Base-by-base conservation (phyloP, 768 basidiomycete genomes). In the Naganishia randhawae region DNA sequence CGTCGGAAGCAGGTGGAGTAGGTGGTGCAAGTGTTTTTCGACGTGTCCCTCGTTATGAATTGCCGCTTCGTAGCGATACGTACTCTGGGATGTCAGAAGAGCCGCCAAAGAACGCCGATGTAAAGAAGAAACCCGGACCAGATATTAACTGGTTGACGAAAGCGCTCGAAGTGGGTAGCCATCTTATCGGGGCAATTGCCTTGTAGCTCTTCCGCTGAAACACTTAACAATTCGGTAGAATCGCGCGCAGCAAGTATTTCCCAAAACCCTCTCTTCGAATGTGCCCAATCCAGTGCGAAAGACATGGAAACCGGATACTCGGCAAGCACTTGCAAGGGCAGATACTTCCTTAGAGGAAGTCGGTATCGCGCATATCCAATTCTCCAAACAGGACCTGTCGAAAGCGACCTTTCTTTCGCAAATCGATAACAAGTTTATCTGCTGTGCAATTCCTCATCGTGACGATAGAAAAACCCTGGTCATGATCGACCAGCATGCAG, bases 401-500 rank as follows among this genome's bases (percentile, higher is more conserved):
- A 74, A 78, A 31, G 88, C 88, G 29, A 76, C 76, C 62, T 84
- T 92, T 55, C 84, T 98, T 57, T 85, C 85, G 67, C 96, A 99
- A 76, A 86, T 98, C 51, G 96, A 98, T 78, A 80, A 82, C 69
- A 99, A 97, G 81, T 98, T 94, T 77, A 85, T 98, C 71, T 89
- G 87, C 32, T 93, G 92, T 77, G 10, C 41, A 1, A 29, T 67
- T 48, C 0, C 33, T n/a, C n/a, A 37, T 16, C 6, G 33, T 29
- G 55, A 41, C 66, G 72, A 72, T 45, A 67, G 48, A 42, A 73
- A 67, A 51, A 45, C 68, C 42, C 84, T 98, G 33, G 82, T 95
- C 35, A 83, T 98, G 62, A 84, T 99, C 53, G 96, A 99, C 81
- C 96, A 99, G 78, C 96, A 99, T 77, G 96, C 96, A 14, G 95